Evolutionary conservation across 2,329 filamentous ascomycete genomes (phyloP).

Genomic region (Colletotrichum australisinense): DNA sequence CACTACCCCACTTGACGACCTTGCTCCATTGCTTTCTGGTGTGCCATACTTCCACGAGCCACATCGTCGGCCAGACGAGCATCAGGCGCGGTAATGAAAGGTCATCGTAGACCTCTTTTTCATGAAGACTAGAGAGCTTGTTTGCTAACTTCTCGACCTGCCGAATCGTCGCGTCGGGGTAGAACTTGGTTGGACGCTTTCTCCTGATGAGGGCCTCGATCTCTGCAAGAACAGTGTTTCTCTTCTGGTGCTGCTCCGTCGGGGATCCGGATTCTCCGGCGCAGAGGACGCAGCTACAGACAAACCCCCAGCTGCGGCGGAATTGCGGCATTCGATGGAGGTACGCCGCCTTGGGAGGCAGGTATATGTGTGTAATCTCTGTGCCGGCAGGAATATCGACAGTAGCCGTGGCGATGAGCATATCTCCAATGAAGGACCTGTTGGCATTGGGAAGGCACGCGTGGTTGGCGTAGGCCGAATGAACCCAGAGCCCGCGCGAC

Average conservation of each 20-base stretch:
- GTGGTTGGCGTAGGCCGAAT: conserved; percentile 52
- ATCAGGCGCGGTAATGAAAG: conserved; percentile 45
- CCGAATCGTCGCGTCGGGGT: conserved; percentile 46
- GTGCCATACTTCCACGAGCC: conserved; percentile 47
- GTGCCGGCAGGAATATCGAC: conserved; percentile 49
- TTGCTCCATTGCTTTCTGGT: conserved; percentile 46
- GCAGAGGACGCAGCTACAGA: conserved; percentile 53
- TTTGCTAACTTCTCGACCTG: conserved; percentile 44
- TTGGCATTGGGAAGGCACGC: conserved; percentile 47
- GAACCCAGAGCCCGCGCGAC: conserved; percentile 46
- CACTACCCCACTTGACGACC: conserved; percentile 43
- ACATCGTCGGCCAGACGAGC: conserved; percentile 50
- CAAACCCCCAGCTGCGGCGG: conserved; percentile 50
- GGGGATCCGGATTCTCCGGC: conserved; percentile 42
- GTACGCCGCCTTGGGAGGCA: conserved; percentile 46
- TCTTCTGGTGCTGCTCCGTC: conserved; percentile 35
- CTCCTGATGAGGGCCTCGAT: conserved; percentile 45
- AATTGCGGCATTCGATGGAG: conserved; percentile 42
- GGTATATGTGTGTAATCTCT: conserved; percentile 53
- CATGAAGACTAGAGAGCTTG: conserved; percentile 47
- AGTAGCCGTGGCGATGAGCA: conserved; percentile 47
- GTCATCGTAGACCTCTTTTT: conserved; percentile 43
- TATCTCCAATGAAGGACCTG: conserved; percentile 49
- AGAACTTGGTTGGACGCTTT: conserved; percentile 38
- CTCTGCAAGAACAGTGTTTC: conserved; percentile 38